Conservation (phyloP, 805 yeast species). For the Diddensiella transvaalensis region DNA sequence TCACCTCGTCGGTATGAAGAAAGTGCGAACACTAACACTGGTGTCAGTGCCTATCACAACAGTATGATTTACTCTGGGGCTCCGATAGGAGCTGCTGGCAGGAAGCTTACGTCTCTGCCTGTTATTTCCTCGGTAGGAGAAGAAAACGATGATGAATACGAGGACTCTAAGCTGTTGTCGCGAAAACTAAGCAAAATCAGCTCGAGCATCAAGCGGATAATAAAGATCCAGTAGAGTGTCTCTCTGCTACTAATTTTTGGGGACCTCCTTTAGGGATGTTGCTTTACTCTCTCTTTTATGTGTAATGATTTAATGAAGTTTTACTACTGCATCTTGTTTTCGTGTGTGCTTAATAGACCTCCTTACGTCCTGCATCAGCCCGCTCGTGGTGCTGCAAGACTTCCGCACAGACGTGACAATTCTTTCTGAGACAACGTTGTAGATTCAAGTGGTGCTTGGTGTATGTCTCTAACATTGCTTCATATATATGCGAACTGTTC, state of each 20-base stretch:
- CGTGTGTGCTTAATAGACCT: too few species aligned
- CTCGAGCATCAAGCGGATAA: background rate
- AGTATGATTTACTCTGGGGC: background rate
- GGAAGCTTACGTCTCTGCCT: background rate
- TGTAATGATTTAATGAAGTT: conserved; percentile 2
- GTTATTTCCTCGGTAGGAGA: background rate
- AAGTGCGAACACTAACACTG: background rate
- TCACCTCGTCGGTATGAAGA: background rate
- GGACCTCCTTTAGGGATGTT: background rate
- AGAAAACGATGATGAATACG: background rate
- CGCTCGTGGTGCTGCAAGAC: background rate
- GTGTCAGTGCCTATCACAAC: background rate
- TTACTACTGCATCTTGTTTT: too few species aligned
- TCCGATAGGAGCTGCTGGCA: background rate
- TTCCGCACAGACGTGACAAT: too few species aligned
- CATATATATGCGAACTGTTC: too few species aligned
- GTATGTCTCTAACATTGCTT: too few species aligned
- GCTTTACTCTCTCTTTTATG: background rate
- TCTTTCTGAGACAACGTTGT: too few species aligned
- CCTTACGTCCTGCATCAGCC: background rate
- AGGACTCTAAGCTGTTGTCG: background rate
- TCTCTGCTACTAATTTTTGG: too few species aligned
- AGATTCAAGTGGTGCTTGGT: too few species aligned
- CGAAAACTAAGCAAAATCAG: background rate
- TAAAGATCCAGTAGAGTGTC: background rate